Evolutionary conservation across 495 filamentous ascomycete genomes (phyloP).

Genomic region (Hyaloscypha variabilis): DNA sequence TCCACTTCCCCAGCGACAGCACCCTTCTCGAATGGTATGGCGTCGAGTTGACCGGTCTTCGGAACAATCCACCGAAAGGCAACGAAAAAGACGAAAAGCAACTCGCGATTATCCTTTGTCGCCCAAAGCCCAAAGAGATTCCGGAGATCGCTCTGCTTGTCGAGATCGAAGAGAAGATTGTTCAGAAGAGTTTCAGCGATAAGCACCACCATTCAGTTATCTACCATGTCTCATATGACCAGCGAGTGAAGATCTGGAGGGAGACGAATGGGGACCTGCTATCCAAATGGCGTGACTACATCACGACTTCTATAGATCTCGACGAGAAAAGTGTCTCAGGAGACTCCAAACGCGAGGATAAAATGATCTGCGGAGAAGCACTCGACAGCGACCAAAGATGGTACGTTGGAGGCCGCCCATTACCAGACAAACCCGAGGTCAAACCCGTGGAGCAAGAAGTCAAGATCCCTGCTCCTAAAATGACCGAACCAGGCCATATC

Average conservation of each 20-base stretch:
- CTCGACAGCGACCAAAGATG: neutral
- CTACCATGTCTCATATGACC: neutral
- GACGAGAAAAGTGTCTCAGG: neutral
- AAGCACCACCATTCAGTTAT: neutral
- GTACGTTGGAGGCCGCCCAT: neutral
- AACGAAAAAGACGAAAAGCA: neutral
- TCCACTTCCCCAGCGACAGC: conserved; percentile 6
- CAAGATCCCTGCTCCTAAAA: neutral
- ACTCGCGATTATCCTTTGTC: conserved; percentile 7
- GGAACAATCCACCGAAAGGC: neutral
- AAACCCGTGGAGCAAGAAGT: neutral
- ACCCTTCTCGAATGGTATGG: conserved; percentile 9
- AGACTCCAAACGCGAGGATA: neutral
- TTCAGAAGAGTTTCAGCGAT: neutral
- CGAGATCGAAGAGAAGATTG: neutral
- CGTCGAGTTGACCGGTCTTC: neutral
- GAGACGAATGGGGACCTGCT: neutral
- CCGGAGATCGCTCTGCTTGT: neutral
- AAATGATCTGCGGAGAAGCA: neutral
- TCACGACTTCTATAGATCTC: neutral
- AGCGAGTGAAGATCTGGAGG: neutral
- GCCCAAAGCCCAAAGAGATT: neutral
- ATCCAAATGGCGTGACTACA: neutral
- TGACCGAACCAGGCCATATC: neutral
- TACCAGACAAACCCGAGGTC: neutral